Evolutionary conservation across 2,329 filamentous ascomycete genomes (phyloP), one percentile per base, ranked within the genome.

Genomic region (Colletotrichum caudatum): DNA sequence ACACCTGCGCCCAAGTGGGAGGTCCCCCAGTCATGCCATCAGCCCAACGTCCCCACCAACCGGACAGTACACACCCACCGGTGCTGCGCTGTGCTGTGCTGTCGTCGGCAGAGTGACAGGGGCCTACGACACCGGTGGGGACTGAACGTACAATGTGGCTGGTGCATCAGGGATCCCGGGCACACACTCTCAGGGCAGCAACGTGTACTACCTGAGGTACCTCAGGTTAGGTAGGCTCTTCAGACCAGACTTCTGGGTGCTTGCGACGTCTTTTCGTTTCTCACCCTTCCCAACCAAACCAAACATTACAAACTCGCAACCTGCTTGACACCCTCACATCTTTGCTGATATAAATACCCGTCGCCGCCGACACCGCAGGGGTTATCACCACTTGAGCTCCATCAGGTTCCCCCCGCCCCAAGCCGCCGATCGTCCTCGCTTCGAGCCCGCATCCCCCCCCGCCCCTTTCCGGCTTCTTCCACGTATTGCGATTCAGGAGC

Each of bases 401-500:
- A 54, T 35, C 44, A 33, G 65, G 39, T 51, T 48, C 57, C 26
- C 26, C 26, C 26, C 35, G 48, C 57, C 56, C 35, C 16, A 58
- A 57, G 35, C 54, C 26, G 37, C 23, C 48, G 20, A 41, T 64
- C 53, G 53, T 62, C 69, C 37, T 71, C 29, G 37, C 69, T 41
- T 57, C 69, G 57, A 69, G 29, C 37, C 37, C 54, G 51, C 18
- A 58, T 20, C 57, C 64, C 69, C 39, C 37, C 37, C 37, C 11
- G 3, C 68, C 68, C 46, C 51, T 61, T 69, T 58, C 65, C 65
- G 57, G 41, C 57, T 37, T 58, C 66, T 54, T 73, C 66, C 70
- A 73, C 61, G 57, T 51, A 66, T 48, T 63, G 61, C 67, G 67
- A 73, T 60, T 57, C 63, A 73, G 71, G 68, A 71, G 60, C 63